A percentile compares a stretch with the other conserved stretches of the same genome.
phyloP scores from a whole-genome alignment of 495 filamentous ascomycete genomes.

The Aspergillus steynii region DNA sequence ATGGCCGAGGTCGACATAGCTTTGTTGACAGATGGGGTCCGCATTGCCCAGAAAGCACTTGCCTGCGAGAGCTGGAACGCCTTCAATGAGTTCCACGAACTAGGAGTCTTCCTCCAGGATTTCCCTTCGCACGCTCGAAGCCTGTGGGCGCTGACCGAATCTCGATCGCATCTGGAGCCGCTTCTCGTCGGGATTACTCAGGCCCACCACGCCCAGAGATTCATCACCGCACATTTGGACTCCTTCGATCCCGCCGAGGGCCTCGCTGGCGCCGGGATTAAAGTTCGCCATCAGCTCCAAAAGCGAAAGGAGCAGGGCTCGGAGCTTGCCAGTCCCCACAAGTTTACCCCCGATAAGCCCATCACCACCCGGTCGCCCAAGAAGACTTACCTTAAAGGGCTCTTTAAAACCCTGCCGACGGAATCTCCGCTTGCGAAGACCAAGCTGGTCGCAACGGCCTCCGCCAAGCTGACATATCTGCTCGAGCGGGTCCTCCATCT shows the following conservation, averaged over 20 bases:
- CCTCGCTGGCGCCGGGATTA: slow-evolving; percentile 50
- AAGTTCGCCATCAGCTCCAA: slow-evolving; percentile 32
- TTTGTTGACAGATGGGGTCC: slow-evolving; percentile 61
- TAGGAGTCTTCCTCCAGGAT: slow-evolving; percentile 68
- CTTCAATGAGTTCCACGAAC: slow-evolving; percentile 69
- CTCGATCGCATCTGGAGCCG: slow-evolving; percentile 24
- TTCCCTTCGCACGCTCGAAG: slow-evolving; percentile 56
- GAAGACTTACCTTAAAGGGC: slow-evolving; percentile 36
- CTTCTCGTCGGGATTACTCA: slow-evolving; percentile 57
- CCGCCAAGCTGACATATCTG: slow-evolving; percentile 85
- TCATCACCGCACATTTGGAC: slow-evolving; percentile 55
- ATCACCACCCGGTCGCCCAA: slow-evolving; percentile 32
- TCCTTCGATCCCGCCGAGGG: slow-evolving; percentile 49
- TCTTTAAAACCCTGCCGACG: slow-evolving; percentile 33
- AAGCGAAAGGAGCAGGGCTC: slow-evolving; percentile 21
- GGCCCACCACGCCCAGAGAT: slow-evolving; percentile 56
- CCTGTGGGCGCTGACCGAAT: slow-evolving; percentile 64
- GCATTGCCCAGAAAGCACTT: slow-evolving; percentile 59
- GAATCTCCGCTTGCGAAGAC: slow-evolving; percentile 61
- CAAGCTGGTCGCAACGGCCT: slow-evolving; percentile 73
- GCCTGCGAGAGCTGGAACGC: slow-evolving; percentile 61
- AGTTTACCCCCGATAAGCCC: slow-evolving; percentile 24
- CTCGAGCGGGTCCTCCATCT: slow-evolving; percentile 67
- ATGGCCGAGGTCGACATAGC: slow-evolving; percentile 60
- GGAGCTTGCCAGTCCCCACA: slow-evolving; percentile 12